Evolutionary conservation across 2,329 filamentous ascomycete species (phyloP).

Genomic region (Fusarium nanum): DNA sequence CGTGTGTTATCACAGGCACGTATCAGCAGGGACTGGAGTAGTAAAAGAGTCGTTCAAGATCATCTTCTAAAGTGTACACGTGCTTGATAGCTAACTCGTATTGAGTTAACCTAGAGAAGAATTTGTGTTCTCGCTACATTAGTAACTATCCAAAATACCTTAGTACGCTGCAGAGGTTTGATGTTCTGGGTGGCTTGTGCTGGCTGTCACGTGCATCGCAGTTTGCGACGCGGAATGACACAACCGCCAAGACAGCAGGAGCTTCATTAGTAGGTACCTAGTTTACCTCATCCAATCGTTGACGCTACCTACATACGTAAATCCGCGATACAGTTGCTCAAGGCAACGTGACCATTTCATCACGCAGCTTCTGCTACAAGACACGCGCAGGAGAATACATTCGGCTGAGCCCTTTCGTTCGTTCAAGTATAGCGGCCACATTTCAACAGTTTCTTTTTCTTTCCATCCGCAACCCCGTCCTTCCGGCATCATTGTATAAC

Average conservation of each 20-base stretch:
- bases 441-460: constrained; percentile 6
- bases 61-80: not conserved
- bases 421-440: not conserved
- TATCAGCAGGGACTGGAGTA: not conserved
- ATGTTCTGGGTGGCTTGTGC: constrained; percentile 3
- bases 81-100: not conserved
- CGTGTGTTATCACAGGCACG: not conserved
- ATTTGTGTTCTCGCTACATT: not conserved
- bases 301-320: constrained; percentile 20
- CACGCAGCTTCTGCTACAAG: constrained; percentile 27
- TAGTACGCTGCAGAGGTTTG: not conserved
- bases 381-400: constrained; percentile 18
- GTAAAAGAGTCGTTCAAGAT: not conserved
- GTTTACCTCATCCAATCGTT: constrained; percentile 37
- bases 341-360: constrained; percentile 48
- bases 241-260: constrained; percentile 44
- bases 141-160: not conserved
- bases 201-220: constrained; percentile 48
- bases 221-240: constrained; percentile 48
- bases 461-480: constrained; percentile 9
- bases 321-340: constrained; percentile 42
- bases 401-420: constrained; percentile 2
- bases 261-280: constrained; percentile 33
- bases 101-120: not conserved
- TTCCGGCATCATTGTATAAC: constrained; percentile 11